phyloP scores from a whole-genome alignment of 345 rosid species.

The Aethionema arabicum region DNA sequence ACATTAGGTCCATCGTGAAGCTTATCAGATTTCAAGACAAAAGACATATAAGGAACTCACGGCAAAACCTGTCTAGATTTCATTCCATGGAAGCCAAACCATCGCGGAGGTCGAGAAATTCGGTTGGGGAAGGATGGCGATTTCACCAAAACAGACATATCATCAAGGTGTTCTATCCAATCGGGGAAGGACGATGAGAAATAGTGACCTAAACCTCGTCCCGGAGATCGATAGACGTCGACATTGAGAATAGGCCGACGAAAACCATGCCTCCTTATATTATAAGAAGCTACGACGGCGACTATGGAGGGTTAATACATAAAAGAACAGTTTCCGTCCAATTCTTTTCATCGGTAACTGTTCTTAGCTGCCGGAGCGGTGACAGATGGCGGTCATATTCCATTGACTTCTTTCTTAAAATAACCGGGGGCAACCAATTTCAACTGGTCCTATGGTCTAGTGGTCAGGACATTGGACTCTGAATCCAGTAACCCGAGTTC shows the following conservation, averaged over 20 bases:
- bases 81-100: constrained; percentile 8
- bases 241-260: not conserved
- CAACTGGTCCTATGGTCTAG: constrained; percentile 52
- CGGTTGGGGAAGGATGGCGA: too few species aligned
- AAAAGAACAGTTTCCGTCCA: not conserved
- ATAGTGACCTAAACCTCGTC: too few species aligned
- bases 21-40: not conserved
- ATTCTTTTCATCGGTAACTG: not conserved
- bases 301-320: not conserved
- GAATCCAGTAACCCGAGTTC: constrained; percentile 99
- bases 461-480: constrained; percentile 96
- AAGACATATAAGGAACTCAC: not conserved
- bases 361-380: not conserved
- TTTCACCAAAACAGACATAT: too few species aligned
- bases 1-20: too few species aligned
- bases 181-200: too few species aligned
- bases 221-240: not conserved
- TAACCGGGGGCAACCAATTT: too few species aligned
- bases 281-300: too few species aligned
- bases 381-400: not conserved
- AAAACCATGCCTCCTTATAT: not conserved
- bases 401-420: not conserved
- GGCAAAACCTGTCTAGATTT: not conserved
- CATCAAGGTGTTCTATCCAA: too few species aligned
- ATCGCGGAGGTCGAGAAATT: not conserved